A percentile compares a stretch with the other conserved stretches of the same genome.
phyloP scores from a whole-genome alignment of 2,329 filamentous ascomycete genomes.

The Ascochyta clinopodiicola region DNA sequence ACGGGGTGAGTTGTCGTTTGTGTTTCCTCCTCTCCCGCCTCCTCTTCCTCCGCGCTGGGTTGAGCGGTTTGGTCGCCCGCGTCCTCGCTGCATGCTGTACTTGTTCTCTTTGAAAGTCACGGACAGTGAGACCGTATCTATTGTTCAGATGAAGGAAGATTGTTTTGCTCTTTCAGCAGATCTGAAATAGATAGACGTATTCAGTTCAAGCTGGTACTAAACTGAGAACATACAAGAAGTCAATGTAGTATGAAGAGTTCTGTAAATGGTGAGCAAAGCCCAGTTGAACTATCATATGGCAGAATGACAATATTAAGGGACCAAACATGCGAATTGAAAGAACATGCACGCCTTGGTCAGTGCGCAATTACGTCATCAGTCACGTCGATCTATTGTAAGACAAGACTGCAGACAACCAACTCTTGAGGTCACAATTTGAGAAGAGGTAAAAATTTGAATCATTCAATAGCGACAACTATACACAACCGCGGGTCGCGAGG shows the following conservation, averaged over 20 bases:
- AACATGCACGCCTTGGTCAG: background rate
- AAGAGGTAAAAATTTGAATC: background rate
- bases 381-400: too few species aligned
- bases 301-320: too few species aligned
- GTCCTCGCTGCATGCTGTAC: constrained; percentile 22
- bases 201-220: background rate
- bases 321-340: background rate
- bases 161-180: background rate
- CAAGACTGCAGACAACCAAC: background rate
- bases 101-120: background rate
- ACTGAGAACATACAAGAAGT: background rate
- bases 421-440: background rate
- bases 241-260: too few species aligned
- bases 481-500: constrained; percentile 9
- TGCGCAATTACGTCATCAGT: constrained; percentile 9
- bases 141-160: background rate
- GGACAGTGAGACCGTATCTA: too few species aligned
- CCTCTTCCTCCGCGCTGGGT: background rate
- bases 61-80: constrained; percentile 15
- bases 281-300: too few species aligned
- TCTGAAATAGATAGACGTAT: background rate
- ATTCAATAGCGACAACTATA: constrained; percentile 9
- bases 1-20: constrained; percentile 5
- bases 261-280: too few species aligned
- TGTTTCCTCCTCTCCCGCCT: constrained; percentile 7